A percentile compares a stretch with the other conserved stretches of the same genome.
Conservation (phyloP, 1,284 basidiomycete genomes). For the Microbotryum intermedium region DNA sequence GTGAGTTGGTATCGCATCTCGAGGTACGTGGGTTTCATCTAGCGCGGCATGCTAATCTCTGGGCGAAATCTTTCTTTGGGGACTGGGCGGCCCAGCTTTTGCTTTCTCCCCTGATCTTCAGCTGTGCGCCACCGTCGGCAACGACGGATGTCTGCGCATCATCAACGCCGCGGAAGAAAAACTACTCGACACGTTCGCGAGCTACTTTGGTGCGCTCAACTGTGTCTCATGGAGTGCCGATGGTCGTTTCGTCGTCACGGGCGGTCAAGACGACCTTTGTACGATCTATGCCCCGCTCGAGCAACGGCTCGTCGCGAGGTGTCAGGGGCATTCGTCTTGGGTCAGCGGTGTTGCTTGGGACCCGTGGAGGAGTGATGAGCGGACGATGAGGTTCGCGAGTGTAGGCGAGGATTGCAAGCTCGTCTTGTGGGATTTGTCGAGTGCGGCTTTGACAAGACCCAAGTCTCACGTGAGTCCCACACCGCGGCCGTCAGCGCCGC, state of each 20-base stretch:
- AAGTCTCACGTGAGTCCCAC: conserved; percentile 47
- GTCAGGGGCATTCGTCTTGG: conserved; percentile 93
- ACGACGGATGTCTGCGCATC: conserved; percentile 78
- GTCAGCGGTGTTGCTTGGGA: conserved; percentile 86
- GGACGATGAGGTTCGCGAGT: conserved; percentile 59
- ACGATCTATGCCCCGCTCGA: conserved; percentile 89
- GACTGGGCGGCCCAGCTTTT: conserved; percentile 52
- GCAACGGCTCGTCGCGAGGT: conserved; percentile 84
- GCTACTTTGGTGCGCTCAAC: conserved; percentile 82
- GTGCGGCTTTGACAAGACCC: conserved; percentile 62
- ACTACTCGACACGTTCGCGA: conserved; percentile 77
- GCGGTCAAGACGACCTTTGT: conserved; percentile 88
- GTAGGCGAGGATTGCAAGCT: conserved; percentile 92
- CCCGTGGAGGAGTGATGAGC: conserved; percentile 68
- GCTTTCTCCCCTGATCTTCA: conserved; percentile 83
- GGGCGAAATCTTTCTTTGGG: not conserved
- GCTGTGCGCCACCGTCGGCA: conserved; percentile 72
- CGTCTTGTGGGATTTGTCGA: conserved; percentile 89
- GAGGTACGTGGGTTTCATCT: conserved; percentile 12
- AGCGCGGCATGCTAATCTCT: not conserved
- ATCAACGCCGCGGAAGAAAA: conserved; percentile 76
- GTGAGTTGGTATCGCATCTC: conserved; percentile 45
- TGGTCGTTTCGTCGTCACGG: conserved; percentile 77
- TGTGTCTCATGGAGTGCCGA: conserved; percentile 92
- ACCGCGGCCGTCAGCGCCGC: not conserved